Conservation (phyloP, 768 basidiomycete genomes). For the Termitomyces sp. region DNA sequence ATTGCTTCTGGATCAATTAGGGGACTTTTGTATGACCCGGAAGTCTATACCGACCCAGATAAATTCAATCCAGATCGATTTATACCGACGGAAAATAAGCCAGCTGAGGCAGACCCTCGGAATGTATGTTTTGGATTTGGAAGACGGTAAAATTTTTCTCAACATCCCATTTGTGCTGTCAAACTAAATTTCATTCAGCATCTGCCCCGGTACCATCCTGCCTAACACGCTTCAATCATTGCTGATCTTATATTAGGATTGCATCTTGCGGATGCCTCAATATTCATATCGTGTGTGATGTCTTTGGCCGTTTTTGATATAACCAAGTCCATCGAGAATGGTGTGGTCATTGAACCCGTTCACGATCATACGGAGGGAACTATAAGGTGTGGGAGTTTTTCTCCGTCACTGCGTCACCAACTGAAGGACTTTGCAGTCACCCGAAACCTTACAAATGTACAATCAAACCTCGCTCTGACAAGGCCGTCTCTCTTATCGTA, state of each 20-base stretch:
- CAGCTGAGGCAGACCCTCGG: slow-evolving; percentile 55
- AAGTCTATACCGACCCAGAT: slow-evolving; percentile 50
- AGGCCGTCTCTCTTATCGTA: slow-evolving; percentile 51
- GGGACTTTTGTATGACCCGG: slow-evolving; percentile 54
- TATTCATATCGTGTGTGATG: slow-evolving; percentile 52
- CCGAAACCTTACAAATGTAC: slow-evolving; percentile 61
- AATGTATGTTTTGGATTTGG: slow-evolving; percentile 70
- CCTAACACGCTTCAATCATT: slow-evolving; percentile 1
- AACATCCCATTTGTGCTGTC: slow-evolving; percentile 1
- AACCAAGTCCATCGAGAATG: slow-evolving; percentile 42
- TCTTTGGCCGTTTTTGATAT: slow-evolving; percentile 52
- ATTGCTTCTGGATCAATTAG: slow-evolving; percentile 18
- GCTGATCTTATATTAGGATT: slow-evolving; percentile 31
- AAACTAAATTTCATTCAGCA: slow-evolving; percentile 26
- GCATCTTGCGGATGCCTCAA: slow-evolving; percentile 51
- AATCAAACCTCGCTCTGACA: slow-evolving; percentile 59
- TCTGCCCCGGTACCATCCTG: slow-evolving; percentile 42
- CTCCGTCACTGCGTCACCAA: neutral
- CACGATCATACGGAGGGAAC: slow-evolving; percentile 59
- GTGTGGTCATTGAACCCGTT: slow-evolving; percentile 45
- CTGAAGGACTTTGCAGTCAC: slow-evolving; percentile 34
- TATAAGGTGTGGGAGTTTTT: slow-evolving; percentile 44
- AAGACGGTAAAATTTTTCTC: slow-evolving; percentile 41
- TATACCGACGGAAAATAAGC: slow-evolving; percentile 38
- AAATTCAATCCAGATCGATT: slow-evolving; percentile 62